Conservation (phyloP, 1,284 basidiomycete species). For the Erythrobasidium hasegawianum region DNA sequence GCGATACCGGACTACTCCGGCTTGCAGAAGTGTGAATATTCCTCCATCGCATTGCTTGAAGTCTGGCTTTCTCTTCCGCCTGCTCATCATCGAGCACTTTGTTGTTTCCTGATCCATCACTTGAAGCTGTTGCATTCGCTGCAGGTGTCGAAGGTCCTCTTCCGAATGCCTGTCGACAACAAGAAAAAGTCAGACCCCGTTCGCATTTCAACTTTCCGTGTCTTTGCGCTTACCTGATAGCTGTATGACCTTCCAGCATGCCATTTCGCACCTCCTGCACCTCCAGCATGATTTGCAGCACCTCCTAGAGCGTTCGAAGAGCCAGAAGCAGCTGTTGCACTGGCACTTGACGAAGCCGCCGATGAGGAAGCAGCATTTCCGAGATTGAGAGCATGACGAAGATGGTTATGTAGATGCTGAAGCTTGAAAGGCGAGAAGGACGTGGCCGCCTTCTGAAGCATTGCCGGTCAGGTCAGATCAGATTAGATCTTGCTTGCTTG, state of each 20-base stretch:
- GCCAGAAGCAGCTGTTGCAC: not conserved
- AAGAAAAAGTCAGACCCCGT: not conserved
- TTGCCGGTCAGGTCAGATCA: no score
- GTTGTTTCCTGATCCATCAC: not conserved
- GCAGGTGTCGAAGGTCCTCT: conserved; percentile 7
- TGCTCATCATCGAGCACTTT: conserved; percentile 14
- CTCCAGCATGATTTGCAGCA: conserved; percentile 18
- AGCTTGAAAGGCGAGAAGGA: conserved; percentile 35
- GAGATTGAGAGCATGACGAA: conserved; percentile 24
- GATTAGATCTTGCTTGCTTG: no score
- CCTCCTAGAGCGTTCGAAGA: conserved; percentile 21
- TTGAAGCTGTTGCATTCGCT: conserved; percentile 11
- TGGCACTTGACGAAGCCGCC: not conserved
- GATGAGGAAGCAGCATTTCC: conserved; percentile 16
- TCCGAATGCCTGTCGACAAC: not conserved
- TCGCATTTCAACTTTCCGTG: not conserved
- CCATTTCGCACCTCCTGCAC: conserved; percentile 25
- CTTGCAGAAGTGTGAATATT: conserved; percentile 17
- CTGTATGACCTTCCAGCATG: conserved; percentile 33
- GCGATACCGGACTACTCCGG: conserved; percentile 12
- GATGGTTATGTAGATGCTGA: conserved; percentile 28
- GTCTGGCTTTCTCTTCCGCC: conserved; percentile 10
- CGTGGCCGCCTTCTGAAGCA: conserved; percentile 33
- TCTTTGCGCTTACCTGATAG: conserved; percentile 9
- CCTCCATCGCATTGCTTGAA: conserved; percentile 17